Evolutionary conservation across 106 monocot species (phyloP), one percentile per base, ranked within the genome.

Genomic region (Dendrobium nobile): DNA sequence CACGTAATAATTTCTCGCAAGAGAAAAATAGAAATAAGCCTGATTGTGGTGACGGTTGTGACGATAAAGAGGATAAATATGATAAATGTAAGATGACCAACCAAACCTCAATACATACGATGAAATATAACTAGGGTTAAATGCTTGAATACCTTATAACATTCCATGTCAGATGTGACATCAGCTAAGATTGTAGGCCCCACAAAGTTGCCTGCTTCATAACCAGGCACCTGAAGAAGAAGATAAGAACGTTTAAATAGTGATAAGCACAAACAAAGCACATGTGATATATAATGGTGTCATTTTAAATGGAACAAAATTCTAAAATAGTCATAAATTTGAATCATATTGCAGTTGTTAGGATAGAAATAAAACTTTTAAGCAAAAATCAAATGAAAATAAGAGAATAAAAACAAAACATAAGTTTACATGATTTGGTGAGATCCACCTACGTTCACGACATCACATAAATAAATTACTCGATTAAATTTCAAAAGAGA

Each of bases 111-210:
- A 47, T 7, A 33, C 18, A 65, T 37, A 70, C 4, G 24, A 70
- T 70, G 70, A 70, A 80, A 77, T 44, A 77, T 54, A 28, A 0
- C 37, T 18, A 51, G 54, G 31, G 28, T 16, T 44, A 26, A 74
- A 54, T 73, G 54, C 42, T 24, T 58, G 24, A 56, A 43, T 86
- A 98, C 99, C 89, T 95, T 86, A 41, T 99, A 99, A 79, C 95
- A 95, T 81, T 95, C 91, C 99, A 99, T 95, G 75, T 87, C 87
- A 85, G 79, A 79, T 37, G 81, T 85, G 33, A 95, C 88, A 85
- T 95, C 93, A 85, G 91, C 84, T 67, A 99, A 83, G 73, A 99
- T 87, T 4, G 99, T 95, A 5, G 99, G 99, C 54, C 99, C 99
- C 75, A 99, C 90, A 84, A 99, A 99, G 80, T 99, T 99, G 26